Evolutionary conservation across 345 rosid species (phyloP), one percentile per base, ranked within the genome.

Genomic region (Hirschfeldia incana): DNA sequence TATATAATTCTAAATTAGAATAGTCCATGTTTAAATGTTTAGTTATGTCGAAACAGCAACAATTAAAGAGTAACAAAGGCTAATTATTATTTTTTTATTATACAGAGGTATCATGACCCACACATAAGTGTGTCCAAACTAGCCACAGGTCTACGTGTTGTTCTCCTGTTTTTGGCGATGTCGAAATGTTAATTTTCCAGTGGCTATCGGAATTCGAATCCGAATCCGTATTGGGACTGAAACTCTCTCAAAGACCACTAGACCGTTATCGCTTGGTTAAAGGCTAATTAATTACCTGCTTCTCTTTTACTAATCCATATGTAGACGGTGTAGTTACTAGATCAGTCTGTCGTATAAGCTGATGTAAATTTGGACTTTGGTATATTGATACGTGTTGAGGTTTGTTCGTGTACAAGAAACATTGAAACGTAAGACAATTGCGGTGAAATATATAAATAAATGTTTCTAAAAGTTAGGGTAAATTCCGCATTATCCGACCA

Each of bases 401-500:
- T 5, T 51, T 51, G 17, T 51, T 51, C 57, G 57, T 51, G 2
- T 51, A 13, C 57, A 51, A 51, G 57, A 51, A 51, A 51, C 57
- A 51, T 51, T 51, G 57, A 51, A n/a, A 51, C 8, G 57, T 51
- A 51, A 51, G 57, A n/a, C 57, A 51, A 1, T n/a, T 51, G 21
- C 57, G 57, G 57, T 51, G 55, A 46, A 4, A 4, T 46, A 46
- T 49, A 53, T 16, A 53, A 53, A 1, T 36, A 60, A 60, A 3
- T n/a, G 36, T 34, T 26, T 49, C 26, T 61, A 0, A 49, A 64
- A 51, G 12, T 33, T 74, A 70, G 71, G 11, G 6, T 4, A 34
- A 8, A 9, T 65, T 65, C 77, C 55, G 21, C 15, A 57, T 37
- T 49, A 68, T 60, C 49, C 13, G 49, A 76, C 63, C 80, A 69